Evolutionary conservation across 2,329 filamentous ascomycete genomes (phyloP), one percentile per base, ranked within the genome.

Genomic region (Cladosporium sp.): DNA sequence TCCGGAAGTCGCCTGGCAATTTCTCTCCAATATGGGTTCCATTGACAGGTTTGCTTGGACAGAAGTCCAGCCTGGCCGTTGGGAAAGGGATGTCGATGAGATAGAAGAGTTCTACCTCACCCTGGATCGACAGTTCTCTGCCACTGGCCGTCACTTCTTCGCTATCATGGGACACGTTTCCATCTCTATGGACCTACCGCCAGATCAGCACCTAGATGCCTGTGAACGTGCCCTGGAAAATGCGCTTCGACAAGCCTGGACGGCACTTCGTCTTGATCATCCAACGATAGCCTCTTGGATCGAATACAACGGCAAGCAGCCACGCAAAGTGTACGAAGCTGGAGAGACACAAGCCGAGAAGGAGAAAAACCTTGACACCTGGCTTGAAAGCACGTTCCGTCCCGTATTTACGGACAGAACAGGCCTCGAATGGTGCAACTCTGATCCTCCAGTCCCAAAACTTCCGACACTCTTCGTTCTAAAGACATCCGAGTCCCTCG

Each of bases 91-190:
- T 2, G 38, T 39, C 6, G 44, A 47, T 7, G 44, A 47, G 24
- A 47, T 47, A 15, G 44, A 47, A 11, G 27, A 47, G 19, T 47
- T 47, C 17, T 47, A 47, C 8, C 22, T 47, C 7, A 34, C 44
- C 5, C 36, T 47, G 11, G 44, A 40, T 29, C 34, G 24, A 30
- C 44, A 47, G 15, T 47, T 29, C 13, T 20, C 44, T 18, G 44
- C 44, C 6, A 39, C 34, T 3, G 44, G 44, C 7, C 44, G 44
- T 7, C 44, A 47, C 36, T 18, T 47, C 11, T 47, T 47, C 24
- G 44, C 44, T 8, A 47, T 47, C 24, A 47, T 47, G 44, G 44
- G 44, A 9, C 44, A 47, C 29, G 8, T 47, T n/a, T 40, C 44
- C n/a, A 22, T 47, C 20, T 29, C 22, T 7, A 19, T 39, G 15